Evolutionary conservation across 257 asterid genomes (phyloP).

Genomic region (Solanum virginianum): DNA sequence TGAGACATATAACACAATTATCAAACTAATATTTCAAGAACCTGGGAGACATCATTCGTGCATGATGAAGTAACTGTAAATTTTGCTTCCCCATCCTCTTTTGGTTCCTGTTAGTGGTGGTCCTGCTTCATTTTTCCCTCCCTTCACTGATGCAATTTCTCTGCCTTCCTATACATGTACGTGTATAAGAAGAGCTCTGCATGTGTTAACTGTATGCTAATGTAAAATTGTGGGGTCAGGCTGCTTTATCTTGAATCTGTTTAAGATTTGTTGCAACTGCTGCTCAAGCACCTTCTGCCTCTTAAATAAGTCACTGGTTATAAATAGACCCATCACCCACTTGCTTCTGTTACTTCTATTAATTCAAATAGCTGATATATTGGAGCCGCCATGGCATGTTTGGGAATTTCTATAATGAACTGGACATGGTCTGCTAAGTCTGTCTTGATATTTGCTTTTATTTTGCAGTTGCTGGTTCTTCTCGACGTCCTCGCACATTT

Average conservation of each 20-base stretch:
- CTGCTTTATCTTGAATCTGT: not conserved
- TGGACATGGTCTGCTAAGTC: not conserved
- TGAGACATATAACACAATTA: not conserved
- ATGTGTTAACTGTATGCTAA: not conserved
- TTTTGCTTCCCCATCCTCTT: not conserved
- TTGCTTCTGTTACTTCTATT: not conserved
- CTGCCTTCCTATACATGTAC: not conserved
- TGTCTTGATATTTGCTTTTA: not conserved
- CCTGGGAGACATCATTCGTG: not conserved
- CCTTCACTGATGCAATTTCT: not conserved
- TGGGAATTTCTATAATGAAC: not conserved
- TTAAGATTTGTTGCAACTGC: not conserved
- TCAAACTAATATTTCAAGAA: not conserved
- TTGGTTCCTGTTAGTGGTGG: not conserved
- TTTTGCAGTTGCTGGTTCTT: constrained; percentile 72
- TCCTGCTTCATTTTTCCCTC: not conserved
- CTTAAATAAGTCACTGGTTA: not conserved
- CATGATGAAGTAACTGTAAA: not conserved
- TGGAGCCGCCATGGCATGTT: not conserved
- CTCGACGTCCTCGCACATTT: constrained; percentile 83
- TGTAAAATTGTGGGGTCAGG: not conserved
- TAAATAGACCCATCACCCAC: not conserved
- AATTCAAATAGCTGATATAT: not conserved
- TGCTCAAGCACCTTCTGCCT: not conserved
- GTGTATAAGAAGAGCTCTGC: not conserved